Base-by-base conservation (phyloP, 2,329 filamentous ascomycete species). In the Xylariaceae sp. region DNA sequence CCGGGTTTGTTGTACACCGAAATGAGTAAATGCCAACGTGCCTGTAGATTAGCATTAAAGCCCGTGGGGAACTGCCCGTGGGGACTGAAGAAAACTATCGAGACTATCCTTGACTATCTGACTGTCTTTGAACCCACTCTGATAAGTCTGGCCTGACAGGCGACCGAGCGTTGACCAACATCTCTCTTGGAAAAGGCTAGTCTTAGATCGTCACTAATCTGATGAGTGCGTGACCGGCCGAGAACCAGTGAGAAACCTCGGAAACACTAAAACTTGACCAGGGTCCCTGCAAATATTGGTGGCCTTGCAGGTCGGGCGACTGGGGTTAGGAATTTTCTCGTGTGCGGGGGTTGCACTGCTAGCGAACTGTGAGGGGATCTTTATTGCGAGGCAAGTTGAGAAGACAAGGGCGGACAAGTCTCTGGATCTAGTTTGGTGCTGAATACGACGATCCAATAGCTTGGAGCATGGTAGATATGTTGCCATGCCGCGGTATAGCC, bases 171-270 rank as follows among this genome's bases (percentile, higher is more conserved):
- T 49, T 30, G 43, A 49, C 36, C 47, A 35, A 47, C 44, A 36
- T 42, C 11, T 23, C 18, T 10, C 15, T 39, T 4, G 36, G 20
- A 16, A 16, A 11, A 20, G 20, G 36, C 18, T 18, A 29, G 39
- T 30, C 33, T 46, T 32, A 43, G 45, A 49, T 49, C 50, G 42
- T 32, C 48, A 26, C 42, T 49, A 37, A 18, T 36, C 37, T 48
- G 43, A 39, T 33, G 58, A 51, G 60, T 61, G 58, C 62, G 63
- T 67, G 64, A 65, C 64, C 54, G 13, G 55, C 43, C n/a, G 30
- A 41, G 47, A 58, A 42, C 63, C 64, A 64, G 58, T 63, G 26
- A 64, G 41, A 56, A 58, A 42, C 57, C 53, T n/a, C 32, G 24
- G 43, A 53, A 63, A 54, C 20, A 43, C 29, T 30, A 50, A 42